Evolutionary conservation across 768 basidiomycete genomes (phyloP).

Genomic region (Rhizopogon roseolus): DNA sequence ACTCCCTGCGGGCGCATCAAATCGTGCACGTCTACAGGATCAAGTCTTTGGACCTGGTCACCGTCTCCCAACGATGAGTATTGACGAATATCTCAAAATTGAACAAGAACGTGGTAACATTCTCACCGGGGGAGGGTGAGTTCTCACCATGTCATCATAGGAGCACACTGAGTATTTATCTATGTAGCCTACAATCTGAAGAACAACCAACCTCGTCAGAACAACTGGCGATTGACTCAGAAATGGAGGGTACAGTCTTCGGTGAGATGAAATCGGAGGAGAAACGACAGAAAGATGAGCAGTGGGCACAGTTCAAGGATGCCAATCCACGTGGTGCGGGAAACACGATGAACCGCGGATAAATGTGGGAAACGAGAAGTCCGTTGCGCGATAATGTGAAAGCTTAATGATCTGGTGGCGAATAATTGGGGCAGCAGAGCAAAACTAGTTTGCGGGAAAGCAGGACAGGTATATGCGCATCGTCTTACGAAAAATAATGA

Average conservation of each 20-base stretch:
- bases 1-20: constrained; percentile 61
- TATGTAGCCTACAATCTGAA: constrained; percentile 58
- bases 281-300: constrained; percentile 81
- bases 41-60: constrained; percentile 85
- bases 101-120: constrained; percentile 84
- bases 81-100: constrained; percentile 90
- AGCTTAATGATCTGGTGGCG: neutral
- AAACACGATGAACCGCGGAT: constrained; percentile 95
- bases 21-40: constrained; percentile 68
- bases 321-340: constrained; percentile 86
- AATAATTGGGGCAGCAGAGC: constrained; percentile 9
- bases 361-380: constrained; percentile 16
- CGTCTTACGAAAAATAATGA: constrained; percentile 1
- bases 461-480: constrained; percentile 19
- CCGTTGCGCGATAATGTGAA: neutral
- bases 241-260: constrained; percentile 73
- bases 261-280: constrained; percentile 70
- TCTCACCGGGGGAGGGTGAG: constrained; percentile 83
- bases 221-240: constrained; percentile 71
- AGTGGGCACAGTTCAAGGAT: constrained; percentile 89
- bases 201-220: constrained; percentile 69
- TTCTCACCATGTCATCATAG: constrained; percentile 5
- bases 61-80: constrained; percentile 88
- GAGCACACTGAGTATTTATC: constrained; percentile 3
- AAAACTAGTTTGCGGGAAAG: constrained; percentile 18